Base-by-base conservation (phyloP, 768 basidiomycete genomes). In the Hygrocybe coccinea region DNA sequence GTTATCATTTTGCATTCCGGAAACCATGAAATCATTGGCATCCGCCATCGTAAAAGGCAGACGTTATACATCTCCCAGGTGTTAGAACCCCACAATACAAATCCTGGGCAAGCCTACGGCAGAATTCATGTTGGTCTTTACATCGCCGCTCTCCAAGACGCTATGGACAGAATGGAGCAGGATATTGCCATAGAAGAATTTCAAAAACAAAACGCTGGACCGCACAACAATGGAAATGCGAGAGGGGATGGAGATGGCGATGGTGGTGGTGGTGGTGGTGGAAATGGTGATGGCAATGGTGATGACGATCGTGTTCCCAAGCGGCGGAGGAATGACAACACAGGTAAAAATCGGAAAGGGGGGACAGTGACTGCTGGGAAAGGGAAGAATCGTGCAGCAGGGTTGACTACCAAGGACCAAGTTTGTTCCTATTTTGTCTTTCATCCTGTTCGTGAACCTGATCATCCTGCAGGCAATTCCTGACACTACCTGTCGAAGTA, bases 381-480 rank as follows among this genome's bases (percentile, higher is more conserved):
- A 29, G 29, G 29, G 8, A 29, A 29, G 29, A 56, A 15, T 50
- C 59, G 38, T 3, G 15, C 19, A 5, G 39, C 12, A 11, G 4
- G 11, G 14, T 21, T 41, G 39, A 41, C 39, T 21, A 5, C 19
- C 39, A 29, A 29, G 8, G 29, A 29, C 29, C 4, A 29, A 29
- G 29, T 29, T 29, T 8, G 29, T 29, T 29, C 29, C 29, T 29
- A 29, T 29, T 29, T 29, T 29, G 29, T 29, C 29, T 29, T 41
- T 41, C 39, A 41, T 41, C 39, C 19, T 19, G n/a, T 5, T 47
- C 24, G 14, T 29, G 24, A 21, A 47, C 24, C 54, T 50, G 14
- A 60, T 54, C 52, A 62, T 60, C 43, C 59, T 62, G 22, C 64
- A 41, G 25, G 60, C 60, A 3, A 68, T 29, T 12, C 56, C 46